phyloP scores from a whole-genome alignment of 306 rosid genomes.

The Pueraria montana region DNA sequence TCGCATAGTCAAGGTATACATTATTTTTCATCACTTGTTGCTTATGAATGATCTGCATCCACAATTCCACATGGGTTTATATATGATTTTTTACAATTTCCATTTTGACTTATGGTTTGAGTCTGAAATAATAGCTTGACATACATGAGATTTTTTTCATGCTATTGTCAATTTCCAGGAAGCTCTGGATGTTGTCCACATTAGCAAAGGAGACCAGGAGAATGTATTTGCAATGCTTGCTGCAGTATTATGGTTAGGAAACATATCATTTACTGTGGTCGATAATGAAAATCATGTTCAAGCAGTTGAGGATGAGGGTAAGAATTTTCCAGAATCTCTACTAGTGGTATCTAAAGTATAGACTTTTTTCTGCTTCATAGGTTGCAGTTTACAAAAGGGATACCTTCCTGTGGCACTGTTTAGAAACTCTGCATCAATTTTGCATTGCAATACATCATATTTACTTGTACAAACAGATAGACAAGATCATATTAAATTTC shows the following conservation, averaged over 20 bases:
- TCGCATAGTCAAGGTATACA: conserved; percentile 73
- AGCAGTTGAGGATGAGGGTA: conserved; percentile 89
- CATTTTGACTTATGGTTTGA: conserved; percentile 9
- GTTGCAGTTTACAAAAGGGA: conserved; percentile 22
- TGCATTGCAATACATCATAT: conserved; percentile 17
- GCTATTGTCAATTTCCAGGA: conserved; percentile 66
- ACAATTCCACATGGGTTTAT: conserved; percentile 31
- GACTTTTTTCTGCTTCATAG: conserved; percentile 8
- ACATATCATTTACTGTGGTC: conserved; percentile 77
- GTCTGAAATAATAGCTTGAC: conserved; percentile 39
- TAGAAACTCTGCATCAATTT: conserved; percentile 13
- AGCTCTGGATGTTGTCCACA: conserved; percentile 93
- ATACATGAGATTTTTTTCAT: conserved; percentile 46
- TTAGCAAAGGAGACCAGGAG: conserved; percentile 86
- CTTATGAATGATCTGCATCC: conserved; percentile 39
- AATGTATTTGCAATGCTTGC: conserved; percentile 98
- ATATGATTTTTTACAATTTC: conserved; percentile 11
- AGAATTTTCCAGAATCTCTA: conserved; percentile 40
- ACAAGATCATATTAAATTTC: background rate
- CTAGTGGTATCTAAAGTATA: background rate
- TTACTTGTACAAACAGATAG: background rate
- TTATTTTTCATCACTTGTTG: conserved; percentile 11
- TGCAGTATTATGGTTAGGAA: conserved; percentile 99
- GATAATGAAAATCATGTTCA: conserved; percentile 97
- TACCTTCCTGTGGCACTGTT: background rate